Percentiles rank a stretch among this genome's conserved stretches.
phyloP scores from a whole-genome alignment of 768 basidiomycete genomes.

The Boletellus sp. region DNA sequence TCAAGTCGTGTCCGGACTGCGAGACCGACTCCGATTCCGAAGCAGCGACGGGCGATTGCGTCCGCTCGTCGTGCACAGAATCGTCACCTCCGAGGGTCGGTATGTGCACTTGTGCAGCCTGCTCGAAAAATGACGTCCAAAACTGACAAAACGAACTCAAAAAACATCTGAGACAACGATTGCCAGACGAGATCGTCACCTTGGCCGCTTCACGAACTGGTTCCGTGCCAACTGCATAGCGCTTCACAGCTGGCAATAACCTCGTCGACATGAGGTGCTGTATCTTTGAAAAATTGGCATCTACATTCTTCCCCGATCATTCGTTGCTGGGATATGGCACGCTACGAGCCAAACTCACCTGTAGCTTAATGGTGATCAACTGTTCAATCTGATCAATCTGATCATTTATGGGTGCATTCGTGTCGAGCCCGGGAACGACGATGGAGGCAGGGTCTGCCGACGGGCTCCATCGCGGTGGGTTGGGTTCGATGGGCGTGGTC shows the following conservation, averaged over 20 bases:
- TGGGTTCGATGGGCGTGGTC: slow-evolving; percentile 50
- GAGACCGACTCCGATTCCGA: slow-evolving; percentile 15
- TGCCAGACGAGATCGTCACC: slow-evolving; percentile 41
- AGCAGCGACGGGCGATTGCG: slow-evolving; percentile 27
- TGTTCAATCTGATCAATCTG: slow-evolving; percentile 97
- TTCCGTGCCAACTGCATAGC: slow-evolving; percentile 82
- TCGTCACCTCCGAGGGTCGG: slow-evolving; percentile 69
- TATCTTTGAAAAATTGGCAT: slow-evolving; percentile 89
- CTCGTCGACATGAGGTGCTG: slow-evolving; percentile 79
- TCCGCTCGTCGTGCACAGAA: slow-evolving; percentile 49
- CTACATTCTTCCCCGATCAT: slow-evolving; percentile 62
- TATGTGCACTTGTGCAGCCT: slow-evolving; percentile 84
- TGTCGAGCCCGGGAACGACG: slow-evolving; percentile 68
- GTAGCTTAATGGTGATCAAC: slow-evolving; percentile 86
- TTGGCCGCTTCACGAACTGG: slow-evolving; percentile 88
- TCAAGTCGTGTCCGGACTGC: slow-evolving; percentile 7
- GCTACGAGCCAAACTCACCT: slow-evolving; percentile 44
- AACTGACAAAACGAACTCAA: slow-evolving; percentile 49
- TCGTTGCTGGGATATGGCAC: slow-evolving; percentile 3
- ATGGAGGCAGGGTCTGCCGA: slow-evolving; percentile 61
- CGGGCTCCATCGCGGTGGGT: slow-evolving; percentile 65
- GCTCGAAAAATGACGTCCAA: slow-evolving; percentile 95
- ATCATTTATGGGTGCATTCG: slow-evolving; percentile 61
- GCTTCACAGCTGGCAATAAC: slow-evolving; percentile 84
- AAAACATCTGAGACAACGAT: not conserved